Evolutionary conservation across 257 asterid genomes (phyloP).

Genomic region (Euphrasia confusa): DNA sequence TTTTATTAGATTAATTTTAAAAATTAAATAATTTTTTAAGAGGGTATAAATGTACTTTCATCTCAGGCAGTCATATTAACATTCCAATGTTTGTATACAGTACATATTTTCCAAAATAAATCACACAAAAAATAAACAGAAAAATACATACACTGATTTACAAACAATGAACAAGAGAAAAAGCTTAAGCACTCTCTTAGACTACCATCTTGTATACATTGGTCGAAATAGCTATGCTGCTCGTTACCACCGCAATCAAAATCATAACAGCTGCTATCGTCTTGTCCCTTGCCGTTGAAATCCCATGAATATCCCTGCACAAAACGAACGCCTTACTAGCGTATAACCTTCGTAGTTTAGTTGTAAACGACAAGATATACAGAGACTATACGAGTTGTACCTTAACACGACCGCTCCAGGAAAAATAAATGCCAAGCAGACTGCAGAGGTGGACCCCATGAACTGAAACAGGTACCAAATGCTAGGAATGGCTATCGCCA

Average conservation of each 20-base stretch:
- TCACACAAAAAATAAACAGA: background rate
- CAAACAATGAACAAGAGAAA: background rate
- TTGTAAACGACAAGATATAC: too few species aligned
- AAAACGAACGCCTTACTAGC: too few species aligned
- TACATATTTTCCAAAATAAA: background rate
- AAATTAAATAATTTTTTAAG: too few species aligned
- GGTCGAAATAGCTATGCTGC: slow-evolving; percentile 71
- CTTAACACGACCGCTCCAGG: slow-evolving; percentile 83
- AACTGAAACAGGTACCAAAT: slow-evolving; percentile 96
- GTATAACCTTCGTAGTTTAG: too few species aligned
- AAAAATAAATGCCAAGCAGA: slow-evolving; percentile 82
- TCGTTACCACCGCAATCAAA: slow-evolving; percentile 58
- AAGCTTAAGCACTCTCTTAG: slow-evolving; percentile 10
- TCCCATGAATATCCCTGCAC: slow-evolving; percentile 76
- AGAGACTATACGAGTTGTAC: slow-evolving; percentile 23
- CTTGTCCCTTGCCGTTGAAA: slow-evolving; percentile 71
- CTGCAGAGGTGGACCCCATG: slow-evolving; percentile 90
- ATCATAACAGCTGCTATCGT: slow-evolving; percentile 61
- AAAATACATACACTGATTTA: slow-evolving; percentile 9
- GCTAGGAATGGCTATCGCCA: slow-evolving; percentile 74
- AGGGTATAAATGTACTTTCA: too few species aligned
- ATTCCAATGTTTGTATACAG: background rate
- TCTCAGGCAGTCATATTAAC: too few species aligned
- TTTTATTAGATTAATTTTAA: too few species aligned
- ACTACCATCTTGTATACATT: slow-evolving; percentile 53